Conservation (phyloP, 306 rosid species). For the Acacia acuminata region DNA sequence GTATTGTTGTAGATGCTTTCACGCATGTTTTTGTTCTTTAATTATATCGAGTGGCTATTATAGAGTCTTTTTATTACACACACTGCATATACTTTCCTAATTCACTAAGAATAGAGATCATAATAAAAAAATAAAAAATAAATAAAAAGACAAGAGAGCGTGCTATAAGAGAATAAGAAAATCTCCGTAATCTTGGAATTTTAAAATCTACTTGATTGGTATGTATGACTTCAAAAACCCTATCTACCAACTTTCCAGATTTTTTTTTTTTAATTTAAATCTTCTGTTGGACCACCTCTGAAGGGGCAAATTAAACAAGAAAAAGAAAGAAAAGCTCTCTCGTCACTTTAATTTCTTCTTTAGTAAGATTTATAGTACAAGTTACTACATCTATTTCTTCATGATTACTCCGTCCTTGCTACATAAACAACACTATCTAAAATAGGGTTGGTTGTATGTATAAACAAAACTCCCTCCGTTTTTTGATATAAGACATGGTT, state of each 20-base stretch:
- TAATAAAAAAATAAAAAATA: background rate
- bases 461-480: too few relatives aligned
- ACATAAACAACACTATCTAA: too few relatives aligned
- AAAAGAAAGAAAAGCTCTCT: background rate
- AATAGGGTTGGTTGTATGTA: too few relatives aligned
- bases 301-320: background rate
- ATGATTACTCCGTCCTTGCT: too few relatives aligned
- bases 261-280: background rate
- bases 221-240: background rate
- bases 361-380: background rate
- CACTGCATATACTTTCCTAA: background rate
- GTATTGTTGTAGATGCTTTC: slow-evolving; percentile 41
- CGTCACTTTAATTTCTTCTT: background rate
- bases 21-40: slow-evolving; percentile 59
- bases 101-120: background rate
- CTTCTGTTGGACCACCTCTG: background rate
- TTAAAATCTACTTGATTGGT: background rate
- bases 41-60: slow-evolving; percentile 59
- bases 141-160: background rate
- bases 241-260: background rate
- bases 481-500: too few relatives aligned
- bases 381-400: background rate
- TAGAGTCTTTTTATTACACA: slow-evolving; percentile 34
- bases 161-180: background rate
- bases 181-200: background rate